Conservation (phyloP, 495 filamentous ascomycete species). For the Echria macrotheca region DNA sequence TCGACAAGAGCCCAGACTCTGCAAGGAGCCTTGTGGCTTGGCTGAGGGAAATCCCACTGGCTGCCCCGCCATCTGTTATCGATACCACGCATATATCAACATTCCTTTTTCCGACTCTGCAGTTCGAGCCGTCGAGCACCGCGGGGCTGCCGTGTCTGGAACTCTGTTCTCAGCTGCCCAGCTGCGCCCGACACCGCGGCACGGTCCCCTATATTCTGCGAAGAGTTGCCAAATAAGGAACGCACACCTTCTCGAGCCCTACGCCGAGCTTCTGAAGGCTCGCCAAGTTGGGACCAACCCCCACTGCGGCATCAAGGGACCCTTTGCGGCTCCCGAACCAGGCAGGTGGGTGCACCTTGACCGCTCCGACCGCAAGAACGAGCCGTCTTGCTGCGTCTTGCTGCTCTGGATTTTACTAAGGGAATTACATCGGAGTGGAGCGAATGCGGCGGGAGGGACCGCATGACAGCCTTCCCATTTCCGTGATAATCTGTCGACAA, state of each 20-base stretch:
- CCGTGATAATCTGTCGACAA: not conserved
- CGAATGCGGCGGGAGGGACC: not conserved
- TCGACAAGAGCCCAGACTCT: no score
- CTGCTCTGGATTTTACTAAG: no score
- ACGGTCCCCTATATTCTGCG: no score
- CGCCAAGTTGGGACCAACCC: not conserved
- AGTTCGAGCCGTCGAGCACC: not conserved
- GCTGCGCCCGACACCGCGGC: not conserved
- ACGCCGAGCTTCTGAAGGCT: not conserved
- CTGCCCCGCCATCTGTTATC: not conserved
- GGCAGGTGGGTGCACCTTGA: conserved; percentile 8
- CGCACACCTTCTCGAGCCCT: not conserved
- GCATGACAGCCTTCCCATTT: conserved; percentile 1
- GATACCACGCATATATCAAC: conserved; percentile 4
- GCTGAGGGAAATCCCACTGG: conserved; percentile 6
- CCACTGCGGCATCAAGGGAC: not conserved
- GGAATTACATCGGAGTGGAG: no score
- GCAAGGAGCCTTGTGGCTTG: no score
- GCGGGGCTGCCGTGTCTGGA: not conserved
- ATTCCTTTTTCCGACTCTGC: conserved; percentile 8
- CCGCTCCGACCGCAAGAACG: conserved; percentile 1
- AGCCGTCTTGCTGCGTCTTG: no score
- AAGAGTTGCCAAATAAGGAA: not conserved
- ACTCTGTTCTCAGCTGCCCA: conserved; percentile 6
- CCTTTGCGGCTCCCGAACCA: conserved; percentile 6